Evolutionary conservation across 2,329 filamentous ascomycete genomes (phyloP), one percentile per base, ranked within the genome.

Genomic region (Pseudopithomyces chartarum): DNA sequence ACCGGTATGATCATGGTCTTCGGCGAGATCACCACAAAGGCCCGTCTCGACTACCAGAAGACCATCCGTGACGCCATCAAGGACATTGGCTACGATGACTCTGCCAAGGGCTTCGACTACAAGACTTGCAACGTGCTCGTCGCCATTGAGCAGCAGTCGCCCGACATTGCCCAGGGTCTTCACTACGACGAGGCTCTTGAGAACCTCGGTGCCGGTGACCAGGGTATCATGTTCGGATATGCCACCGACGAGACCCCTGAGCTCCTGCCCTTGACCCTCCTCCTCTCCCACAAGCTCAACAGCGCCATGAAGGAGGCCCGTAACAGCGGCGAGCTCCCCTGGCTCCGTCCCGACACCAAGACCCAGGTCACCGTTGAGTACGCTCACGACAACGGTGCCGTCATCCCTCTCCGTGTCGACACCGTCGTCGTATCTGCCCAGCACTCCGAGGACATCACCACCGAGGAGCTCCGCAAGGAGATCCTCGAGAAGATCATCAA

Each of bases 221-320:
- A 99, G 86, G 95, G 95, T 85, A 97, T 99, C 86, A 99, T 99
- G 95, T 99, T 99, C 82, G 95, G 95, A 74, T 99, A 99, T 86
- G 95, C 95, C 80, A 97, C 95, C 74, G 95, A 99, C 76, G 95
- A 99, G 87, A 98, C 95, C 73, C 93, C 94, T 61, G 95, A 99
- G 84, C 87, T 96, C 71, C 91, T 98, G 78, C 95, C 95, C 67
- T 85, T 99, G 74, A 98, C 94, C 73, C 86, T 98, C 70, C 87
- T 94, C 74, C 88, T 98, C 76, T 90, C 95, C 75, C 95, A 99
- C 88, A 92, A 93, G 86, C 91, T 99, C 72, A 99, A 99, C 84
- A 85, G 89, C 76, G 92, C 92, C 79, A 96, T 99, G 93, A 90
- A 88, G 64, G 85, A 88, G 70, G 92, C 94, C 75, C 91, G 94